These are phyloP conservation scores for Crithidia brevicula DNA, from an alignment of 208 protist species.

Conservation along the genomic window DNA sequence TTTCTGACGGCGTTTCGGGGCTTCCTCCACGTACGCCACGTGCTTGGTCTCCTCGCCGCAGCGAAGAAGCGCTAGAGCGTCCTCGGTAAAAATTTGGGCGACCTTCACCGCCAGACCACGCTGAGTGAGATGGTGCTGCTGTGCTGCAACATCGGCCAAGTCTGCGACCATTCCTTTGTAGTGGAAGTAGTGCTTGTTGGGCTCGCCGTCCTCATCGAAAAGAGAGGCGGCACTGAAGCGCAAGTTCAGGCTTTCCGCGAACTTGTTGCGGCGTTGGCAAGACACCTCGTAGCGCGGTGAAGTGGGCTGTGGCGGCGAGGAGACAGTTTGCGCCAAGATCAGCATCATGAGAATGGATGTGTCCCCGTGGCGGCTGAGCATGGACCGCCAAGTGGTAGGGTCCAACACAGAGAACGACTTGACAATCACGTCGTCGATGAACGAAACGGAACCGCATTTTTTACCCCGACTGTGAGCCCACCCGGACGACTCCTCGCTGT, in stretches of 20 bases:
- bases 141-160: neutral
- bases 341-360: neutral
- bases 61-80: neutral
- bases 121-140: neutral
- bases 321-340: neutral
- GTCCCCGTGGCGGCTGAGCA: neutral
- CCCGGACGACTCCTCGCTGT: neutral
- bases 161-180: neutral
- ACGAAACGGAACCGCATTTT: neutral
- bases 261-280: neutral
- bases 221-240: neutral
- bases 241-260: neutral
- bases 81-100: neutral
- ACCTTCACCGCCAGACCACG: neutral
- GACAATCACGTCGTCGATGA: neutral
- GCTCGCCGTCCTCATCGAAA: neutral
- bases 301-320: neutral
- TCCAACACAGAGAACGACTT: neutral
- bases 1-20: too few relatives aligned
- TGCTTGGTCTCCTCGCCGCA: neutral
- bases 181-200: neutral
- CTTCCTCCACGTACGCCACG: too few relatives aligned
- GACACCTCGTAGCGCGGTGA: neutral
- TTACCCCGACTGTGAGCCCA: neutral
- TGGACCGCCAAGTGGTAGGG: neutral